A percentile compares a stretch with the other conserved stretches of the same genome.
Evolutionary conservation across 345 rosid genomes (phyloP).

Genomic region (rapeseed (Brassica napus)): DNA sequence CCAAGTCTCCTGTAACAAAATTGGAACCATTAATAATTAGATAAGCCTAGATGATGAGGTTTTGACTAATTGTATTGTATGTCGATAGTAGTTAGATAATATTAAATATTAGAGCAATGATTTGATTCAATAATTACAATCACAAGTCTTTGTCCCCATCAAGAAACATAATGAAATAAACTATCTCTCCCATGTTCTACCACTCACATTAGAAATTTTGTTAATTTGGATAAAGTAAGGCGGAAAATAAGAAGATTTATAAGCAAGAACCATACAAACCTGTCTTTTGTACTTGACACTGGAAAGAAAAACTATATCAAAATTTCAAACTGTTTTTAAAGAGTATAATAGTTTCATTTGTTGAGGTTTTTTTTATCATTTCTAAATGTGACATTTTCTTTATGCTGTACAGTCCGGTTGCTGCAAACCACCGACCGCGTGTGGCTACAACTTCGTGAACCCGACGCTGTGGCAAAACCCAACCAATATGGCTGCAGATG

Average conservation of each 20-base stretch:
- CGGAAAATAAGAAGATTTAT: neutral
- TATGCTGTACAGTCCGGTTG: slow-evolving; percentile 68
- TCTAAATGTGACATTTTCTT: neutral
- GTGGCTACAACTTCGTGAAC: slow-evolving; percentile 79
- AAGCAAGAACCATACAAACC: too few relatives aligned
- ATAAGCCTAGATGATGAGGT: slow-evolving; percentile 18
- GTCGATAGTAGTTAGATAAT: slow-evolving; percentile 7
- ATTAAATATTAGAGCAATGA: slow-evolving; percentile 26
- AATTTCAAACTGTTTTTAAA: neutral
- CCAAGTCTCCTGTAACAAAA: slow-evolving; percentile 8
- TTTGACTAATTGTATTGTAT: slow-evolving; percentile 5
- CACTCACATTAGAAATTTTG: slow-evolving; percentile 1
- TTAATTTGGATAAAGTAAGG: neutral
- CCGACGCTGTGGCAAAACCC: slow-evolving; percentile 90
- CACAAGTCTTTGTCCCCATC: slow-evolving; percentile 34
- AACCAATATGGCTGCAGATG: slow-evolving; percentile 62
- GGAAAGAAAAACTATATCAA: too few relatives aligned
- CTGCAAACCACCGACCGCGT: slow-evolving; percentile 86
- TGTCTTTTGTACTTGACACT: too few relatives aligned
- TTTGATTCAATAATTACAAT: slow-evolving; percentile 24
- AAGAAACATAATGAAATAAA: slow-evolving; percentile 25
- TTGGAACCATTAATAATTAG: slow-evolving; percentile 20
- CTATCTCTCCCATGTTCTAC: slow-evolving; percentile 28
- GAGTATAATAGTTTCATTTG: neutral
- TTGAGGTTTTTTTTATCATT: neutral